Base-by-base conservation (phyloP, 495 filamentous ascomycete genomes). In the Penicillium canariense region DNA sequence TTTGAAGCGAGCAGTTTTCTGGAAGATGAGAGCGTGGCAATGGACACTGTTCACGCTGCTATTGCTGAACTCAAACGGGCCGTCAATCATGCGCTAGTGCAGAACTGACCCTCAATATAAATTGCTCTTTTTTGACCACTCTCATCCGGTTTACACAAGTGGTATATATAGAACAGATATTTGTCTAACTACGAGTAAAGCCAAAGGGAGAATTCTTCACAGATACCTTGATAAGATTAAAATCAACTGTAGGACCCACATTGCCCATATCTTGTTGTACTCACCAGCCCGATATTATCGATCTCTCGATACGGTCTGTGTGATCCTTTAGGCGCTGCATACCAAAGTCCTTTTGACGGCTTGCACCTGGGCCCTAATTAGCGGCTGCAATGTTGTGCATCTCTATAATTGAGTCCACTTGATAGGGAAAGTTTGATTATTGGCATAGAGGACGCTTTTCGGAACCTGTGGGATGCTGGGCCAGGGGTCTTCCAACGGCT, bases 311-410 rank as follows among this genome's bases (percentile, higher is more conserved):
- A 81, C 55, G 77, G 77, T 1, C 63, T 80, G 0, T 83, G 80
- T 50, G 78, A 83, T 56, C 64, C 74, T 4, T 58, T 83, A 3
- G 77, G 73, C 45, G 66, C 65, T 31, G 72, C 68, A 18, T 72
- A 75, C 62, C 70, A 77, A 47, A 74, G 64, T 38, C 75, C 80
- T 46, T 63, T 78, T 7, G 76, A 79, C 28, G 69, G 72, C 14
- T 59, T 83, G 7, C 77, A 83, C 51, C 76, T 77, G 0, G 69
- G 78, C 2, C 78, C 80, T 56, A 80, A 75, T 2, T 78, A 74
- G 1, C 66, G 76, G 4, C 62, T 79, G 18, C 77, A 79, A 56
- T 80, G 60, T 63, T 34, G n/a, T n/a, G n/a, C n/a, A n/a, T n/a
- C n/a, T 7, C 48, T 63, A 23, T 7, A 46, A 39, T 14, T 50